Evolutionary conservation across 768 basidiomycete genomes (phyloP).

Genomic region (Mrakia hoshinonis): DNA sequence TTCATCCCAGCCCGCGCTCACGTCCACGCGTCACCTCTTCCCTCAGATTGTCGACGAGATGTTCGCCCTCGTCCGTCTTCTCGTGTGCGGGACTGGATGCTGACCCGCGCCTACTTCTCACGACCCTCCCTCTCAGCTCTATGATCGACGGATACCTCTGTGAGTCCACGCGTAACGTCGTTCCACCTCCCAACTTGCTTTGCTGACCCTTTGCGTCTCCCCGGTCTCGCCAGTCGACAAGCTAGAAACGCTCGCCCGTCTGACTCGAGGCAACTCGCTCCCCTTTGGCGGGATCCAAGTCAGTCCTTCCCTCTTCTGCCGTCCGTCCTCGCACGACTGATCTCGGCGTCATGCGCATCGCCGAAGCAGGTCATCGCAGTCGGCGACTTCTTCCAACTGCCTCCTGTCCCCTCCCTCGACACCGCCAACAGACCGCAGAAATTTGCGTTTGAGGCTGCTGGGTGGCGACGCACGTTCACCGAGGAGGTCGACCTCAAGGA

Average conservation of each 20-base stretch:
- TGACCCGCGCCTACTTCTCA: neutral
- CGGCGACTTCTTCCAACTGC: slow-evolving; percentile 73
- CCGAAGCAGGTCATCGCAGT: slow-evolving; percentile 68
- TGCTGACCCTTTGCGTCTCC: neutral
- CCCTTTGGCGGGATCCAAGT: slow-evolving; percentile 96
- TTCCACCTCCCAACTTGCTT: no score
- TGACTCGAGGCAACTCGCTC: slow-evolving; percentile 51
- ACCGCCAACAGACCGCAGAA: slow-evolving; percentile 39
- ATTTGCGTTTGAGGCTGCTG: slow-evolving; percentile 83
- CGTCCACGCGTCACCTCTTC: neutral
- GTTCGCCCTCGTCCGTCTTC: neutral
- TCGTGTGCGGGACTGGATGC: neutral
- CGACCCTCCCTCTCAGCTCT: slow-evolving; percentile 54
- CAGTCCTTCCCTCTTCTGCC: neutral
- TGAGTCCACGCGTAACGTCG: neutral
- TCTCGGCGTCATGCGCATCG: neutral
- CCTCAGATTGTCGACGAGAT: neutral
- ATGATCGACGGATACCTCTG: slow-evolving; percentile 77
- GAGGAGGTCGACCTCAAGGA: slow-evolving; percentile 85
- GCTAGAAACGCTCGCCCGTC: slow-evolving; percentile 59
- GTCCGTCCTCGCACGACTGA: neutral
- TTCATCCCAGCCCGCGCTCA: slow-evolving; percentile 69
- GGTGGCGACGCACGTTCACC: slow-evolving; percentile 65
- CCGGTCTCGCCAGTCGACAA: slow-evolving; percentile 55
- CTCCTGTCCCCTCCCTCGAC: neutral